These are phyloP conservation scores for Saturnispora diversa DNA, from an alignment of 805 yeast species.

Conservation along the genomic window DNA sequence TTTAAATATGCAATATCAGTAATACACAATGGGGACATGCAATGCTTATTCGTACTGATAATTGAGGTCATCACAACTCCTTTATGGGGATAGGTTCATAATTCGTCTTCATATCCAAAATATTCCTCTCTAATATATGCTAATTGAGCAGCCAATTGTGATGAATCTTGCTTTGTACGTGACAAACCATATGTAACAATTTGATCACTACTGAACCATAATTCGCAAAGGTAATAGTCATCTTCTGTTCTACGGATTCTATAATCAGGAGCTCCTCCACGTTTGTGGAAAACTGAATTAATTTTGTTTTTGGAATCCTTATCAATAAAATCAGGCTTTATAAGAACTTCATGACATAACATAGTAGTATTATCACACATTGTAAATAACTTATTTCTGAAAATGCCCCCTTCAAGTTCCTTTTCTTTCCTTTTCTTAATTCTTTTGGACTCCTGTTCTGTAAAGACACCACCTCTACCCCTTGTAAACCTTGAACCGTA, in stretches of 20 bases:
- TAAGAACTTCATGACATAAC: conserved; percentile 15
- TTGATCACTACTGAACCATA: conserved; percentile 13
- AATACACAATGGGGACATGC: no score
- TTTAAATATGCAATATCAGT: no score
- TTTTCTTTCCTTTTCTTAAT: conserved; percentile 5
- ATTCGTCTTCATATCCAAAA: conserved; percentile 11
- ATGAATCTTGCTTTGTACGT: conserved; percentile 11
- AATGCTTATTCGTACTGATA: no score
- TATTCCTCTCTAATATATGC: conserved; percentile 14
- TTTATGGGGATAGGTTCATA: no score
- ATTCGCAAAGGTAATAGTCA: conserved; percentile 12
- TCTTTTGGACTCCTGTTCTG: conserved; percentile 8
- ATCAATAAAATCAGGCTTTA: conserved; percentile 9
- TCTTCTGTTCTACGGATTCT: conserved; percentile 7
- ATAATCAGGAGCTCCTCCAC: conserved; percentile 13
- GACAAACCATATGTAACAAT: conserved; percentile 17
- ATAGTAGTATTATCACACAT: conserved; percentile 2
- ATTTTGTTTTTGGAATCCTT: conserved; percentile 15
- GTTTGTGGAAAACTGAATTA: conserved; percentile 12
- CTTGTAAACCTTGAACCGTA: conserved; percentile 10
- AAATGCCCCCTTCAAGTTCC: conserved; percentile 11
- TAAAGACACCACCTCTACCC: conserved; percentile 16
- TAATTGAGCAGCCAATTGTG: conserved; percentile 19
- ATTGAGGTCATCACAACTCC: no score
- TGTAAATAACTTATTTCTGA: conserved; percentile 7